These are phyloP conservation scores for Rhexocercosporidium sp. DNA, from an alignment of 2,329 filamentous ascomycete genomes.

Conservation along the genomic window DNA sequence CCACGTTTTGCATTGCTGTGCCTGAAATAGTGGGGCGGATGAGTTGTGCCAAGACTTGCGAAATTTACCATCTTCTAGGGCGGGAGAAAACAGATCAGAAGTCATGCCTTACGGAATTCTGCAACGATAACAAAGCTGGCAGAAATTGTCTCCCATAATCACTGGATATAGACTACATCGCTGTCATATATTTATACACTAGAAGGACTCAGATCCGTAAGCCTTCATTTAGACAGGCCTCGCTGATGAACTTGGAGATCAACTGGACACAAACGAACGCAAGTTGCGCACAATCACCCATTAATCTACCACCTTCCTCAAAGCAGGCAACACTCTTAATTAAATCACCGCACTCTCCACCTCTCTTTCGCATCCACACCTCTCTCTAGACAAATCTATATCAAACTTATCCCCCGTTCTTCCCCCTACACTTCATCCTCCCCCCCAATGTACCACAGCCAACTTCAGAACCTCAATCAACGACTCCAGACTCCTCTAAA, in stretches of 20 bases:
- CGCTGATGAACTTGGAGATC: too few species aligned
- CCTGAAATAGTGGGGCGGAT: background rate
- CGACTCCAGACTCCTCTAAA: constrained; percentile 9
- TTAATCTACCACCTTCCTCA: too few species aligned
- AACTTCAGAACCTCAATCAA: background rate
- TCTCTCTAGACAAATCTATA: background rate
- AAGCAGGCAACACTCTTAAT: background rate
- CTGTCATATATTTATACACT: too few species aligned
- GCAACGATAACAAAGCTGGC: too few species aligned
- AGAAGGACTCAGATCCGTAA: too few species aligned
- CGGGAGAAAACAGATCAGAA: too few species aligned
- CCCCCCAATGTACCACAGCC: background rate
- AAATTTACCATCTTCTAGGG: background rate
- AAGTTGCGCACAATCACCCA: too few species aligned
- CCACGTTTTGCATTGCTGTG: background rate
- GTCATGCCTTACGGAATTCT: too few species aligned
- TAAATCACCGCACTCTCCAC: background rate
- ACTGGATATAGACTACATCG: too few species aligned
- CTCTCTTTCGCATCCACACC: background rate
- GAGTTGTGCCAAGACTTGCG: background rate
- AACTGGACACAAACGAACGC: too few species aligned
- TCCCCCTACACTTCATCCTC: background rate
- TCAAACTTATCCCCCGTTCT: background rate
- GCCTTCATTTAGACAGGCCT: too few species aligned
- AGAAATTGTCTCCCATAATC: too few species aligned